A percentile compares a stretch with the other conserved stretches of the same genome.
Conservation (phyloP, 179 eudicot species). For the Sideroxylon spinosum region DNA sequence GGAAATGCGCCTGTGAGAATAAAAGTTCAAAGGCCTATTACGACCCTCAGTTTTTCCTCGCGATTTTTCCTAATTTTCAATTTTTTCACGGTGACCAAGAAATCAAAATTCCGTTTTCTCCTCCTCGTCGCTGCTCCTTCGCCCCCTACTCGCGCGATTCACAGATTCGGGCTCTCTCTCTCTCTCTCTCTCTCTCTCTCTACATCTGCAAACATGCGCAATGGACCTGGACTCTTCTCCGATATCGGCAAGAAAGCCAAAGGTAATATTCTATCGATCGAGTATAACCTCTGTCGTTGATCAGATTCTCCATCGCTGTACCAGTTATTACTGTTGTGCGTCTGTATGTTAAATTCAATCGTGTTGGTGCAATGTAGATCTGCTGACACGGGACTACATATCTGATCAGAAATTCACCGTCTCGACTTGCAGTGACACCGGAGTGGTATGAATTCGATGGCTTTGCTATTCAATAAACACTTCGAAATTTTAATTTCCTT, state of each 20-base stretch:
- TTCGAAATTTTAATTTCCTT: neutral
- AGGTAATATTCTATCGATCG: slow-evolving; percentile 35
- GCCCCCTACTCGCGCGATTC: neutral
- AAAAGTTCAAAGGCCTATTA: neutral
- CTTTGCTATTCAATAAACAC: neutral
- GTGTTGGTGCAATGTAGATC: slow-evolving; percentile 44
- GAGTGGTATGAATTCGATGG: slow-evolving; percentile 51
- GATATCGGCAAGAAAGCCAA: slow-evolving; percentile 91
- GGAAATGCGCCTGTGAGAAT: too few species aligned
- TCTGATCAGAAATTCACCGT: slow-evolving; percentile 76
- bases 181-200: slow-evolving; percentile 11
- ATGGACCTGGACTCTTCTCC: slow-evolving; percentile 86
- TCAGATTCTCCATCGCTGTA: neutral
- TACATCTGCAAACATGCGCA: slow-evolving; percentile 46
- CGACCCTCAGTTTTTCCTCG: neutral
- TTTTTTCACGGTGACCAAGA: neutral
- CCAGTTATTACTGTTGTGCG: neutral
- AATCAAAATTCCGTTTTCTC: neutral
- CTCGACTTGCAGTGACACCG: slow-evolving; percentile 63
- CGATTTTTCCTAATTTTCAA: neutral
- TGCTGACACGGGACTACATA: slow-evolving; percentile 64
- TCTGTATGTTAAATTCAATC: neutral
- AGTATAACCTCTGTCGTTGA: neutral
- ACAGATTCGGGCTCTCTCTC: neutral
- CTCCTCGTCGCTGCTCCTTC: neutral